These are phyloP conservation scores for Bipolaris oryzae DNA, from an alignment of 2,329 filamentous ascomycete genomes.

Conservation along the genomic window DNA sequence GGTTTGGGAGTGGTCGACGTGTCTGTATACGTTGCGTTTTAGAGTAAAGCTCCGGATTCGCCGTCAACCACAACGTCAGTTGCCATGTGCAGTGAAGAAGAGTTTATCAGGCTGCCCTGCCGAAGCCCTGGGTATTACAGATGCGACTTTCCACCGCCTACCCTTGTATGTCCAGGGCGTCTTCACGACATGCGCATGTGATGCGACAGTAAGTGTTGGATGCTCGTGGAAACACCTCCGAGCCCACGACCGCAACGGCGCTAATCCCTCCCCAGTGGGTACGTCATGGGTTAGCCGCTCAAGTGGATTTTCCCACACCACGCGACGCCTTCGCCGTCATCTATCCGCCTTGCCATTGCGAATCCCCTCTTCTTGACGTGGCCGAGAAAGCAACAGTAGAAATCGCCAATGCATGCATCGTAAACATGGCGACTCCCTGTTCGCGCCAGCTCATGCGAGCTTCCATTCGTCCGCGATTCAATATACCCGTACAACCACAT, in stretches of 20 bases:
- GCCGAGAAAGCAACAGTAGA: not conserved
- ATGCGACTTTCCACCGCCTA: not conserved
- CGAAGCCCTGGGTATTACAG: not conserved
- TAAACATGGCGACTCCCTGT: conserved; percentile 37
- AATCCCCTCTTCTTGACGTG: not conserved
- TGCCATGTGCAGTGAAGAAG: conserved; percentile 15
- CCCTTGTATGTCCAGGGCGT: not conserved
- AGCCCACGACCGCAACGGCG: conserved; percentile 20
- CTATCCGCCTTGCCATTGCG: conserved; percentile 5
- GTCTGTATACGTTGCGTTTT: conserved; percentile 43
- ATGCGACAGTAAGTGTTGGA: conserved; percentile 1
- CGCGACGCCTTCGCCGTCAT: conserved; percentile 25
- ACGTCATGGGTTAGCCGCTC: conserved; percentile 36
- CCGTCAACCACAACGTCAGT: conserved; percentile 3
- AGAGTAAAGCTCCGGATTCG: conserved; percentile 25
- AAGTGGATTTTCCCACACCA: conserved; percentile 24
- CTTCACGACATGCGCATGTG: not conserved
- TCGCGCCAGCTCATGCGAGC: conserved; percentile 36
- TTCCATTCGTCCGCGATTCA: conserved; percentile 21
- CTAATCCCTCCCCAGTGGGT: conserved; percentile 18
- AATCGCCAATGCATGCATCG: conserved; percentile 18
- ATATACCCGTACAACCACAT: conserved; percentile 16
- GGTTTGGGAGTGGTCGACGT: conserved; percentile 14
- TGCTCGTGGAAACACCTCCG: conserved; percentile 12
- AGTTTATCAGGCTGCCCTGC: not conserved